These are phyloP conservation scores for Penicillium pancosmium DNA, from an alignment of 495 filamentous ascomycete species.

Conservation along the genomic window DNA sequence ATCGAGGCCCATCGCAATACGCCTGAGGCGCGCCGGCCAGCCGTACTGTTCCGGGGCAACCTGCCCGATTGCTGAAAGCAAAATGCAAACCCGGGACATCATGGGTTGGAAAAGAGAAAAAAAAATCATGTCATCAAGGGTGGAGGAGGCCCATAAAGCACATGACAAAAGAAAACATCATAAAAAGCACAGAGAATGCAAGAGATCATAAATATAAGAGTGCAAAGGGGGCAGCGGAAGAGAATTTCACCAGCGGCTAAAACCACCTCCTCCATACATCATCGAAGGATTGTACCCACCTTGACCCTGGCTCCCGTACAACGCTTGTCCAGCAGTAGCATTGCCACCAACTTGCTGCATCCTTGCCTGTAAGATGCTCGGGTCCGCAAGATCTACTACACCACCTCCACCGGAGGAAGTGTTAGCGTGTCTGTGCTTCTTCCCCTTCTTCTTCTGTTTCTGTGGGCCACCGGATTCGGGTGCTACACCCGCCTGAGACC, in stretches of 20 bases:
- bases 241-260: conserved; percentile 69
- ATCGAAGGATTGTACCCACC: conserved; percentile 93
- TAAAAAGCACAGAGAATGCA: conserved; percentile 19
- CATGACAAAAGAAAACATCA: conserved; percentile 22
- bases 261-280: conserved; percentile 80
- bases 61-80: conserved; percentile 33
- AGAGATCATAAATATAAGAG: conserved; percentile 14
- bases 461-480: conserved; percentile 75
- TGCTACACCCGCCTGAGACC: conserved; percentile 77
- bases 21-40: conserved; percentile 40
- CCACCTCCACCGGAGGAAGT: conserved; percentile 98
- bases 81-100: conserved; percentile 32
- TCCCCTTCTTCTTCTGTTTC: conserved; percentile 99
- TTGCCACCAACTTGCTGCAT: conserved; percentile 83
- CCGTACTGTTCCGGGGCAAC: conserved; percentile 35
- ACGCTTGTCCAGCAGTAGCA: conserved; percentile 72
- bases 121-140: conserved; percentile 40
- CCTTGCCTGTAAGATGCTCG: conserved; percentile 98
- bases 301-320: conserved; percentile 91
- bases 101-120: conserved; percentile 29
- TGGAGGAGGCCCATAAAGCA: conserved; percentile 21
- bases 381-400: conserved; percentile 99
- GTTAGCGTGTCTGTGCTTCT: conserved; percentile 99
- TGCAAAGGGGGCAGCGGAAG: conserved; percentile 4
- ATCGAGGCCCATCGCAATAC: conserved; percentile 33